Base-by-base conservation (phyloP, 1,139 yeast species). In the Geotrichum siamense region DNA sequence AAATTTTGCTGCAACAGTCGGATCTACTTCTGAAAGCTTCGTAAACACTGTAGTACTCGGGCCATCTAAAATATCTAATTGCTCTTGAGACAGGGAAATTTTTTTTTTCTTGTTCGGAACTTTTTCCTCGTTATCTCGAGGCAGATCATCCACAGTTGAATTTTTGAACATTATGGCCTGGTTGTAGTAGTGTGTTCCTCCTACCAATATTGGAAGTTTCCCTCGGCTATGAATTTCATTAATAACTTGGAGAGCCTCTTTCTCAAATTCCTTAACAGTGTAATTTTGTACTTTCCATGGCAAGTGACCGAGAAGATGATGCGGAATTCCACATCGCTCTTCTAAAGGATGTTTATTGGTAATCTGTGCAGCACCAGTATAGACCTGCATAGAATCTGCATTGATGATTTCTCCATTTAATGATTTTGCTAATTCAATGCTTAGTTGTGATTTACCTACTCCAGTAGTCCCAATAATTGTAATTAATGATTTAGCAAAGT, bases 361-460 rank as follows among this genome's bases (percentile, higher is more conserved):
- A 52, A 91, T 85, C 23, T 76, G 75, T 19, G 83, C 87, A 1
- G 79, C 65, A 1, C 76, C 79, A 31, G 69, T 64, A 61, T 91
- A 91, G 64, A 91, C 84, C 64, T 93, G 98, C 96, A 91, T 89
- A 2, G 97, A 86, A 61, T 91, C 99, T 0, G 95, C 95, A 64
- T 91, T 91, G 55, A 91, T 83, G 54, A 91, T 74, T 61, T 93
- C 97, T 17, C 98, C 98, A 60, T 80, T 75, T 46, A 83, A 71
- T 19, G 74, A 72, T 51, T 74, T 71, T 6, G 97, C 96, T 13
- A 91, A 63, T 49, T 87, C 94, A 5, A 87, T 79, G 45, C 83
- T 75, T 56, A 78, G 73, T 56, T 87, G 85, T 0, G 96, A 89
- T 59, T 91, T 91, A 0, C 98, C 98, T n/a, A 87, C 97, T 0